phyloP scores from a whole-genome alignment of 305 asterid genomes.

The Rubia occidens region DNA sequence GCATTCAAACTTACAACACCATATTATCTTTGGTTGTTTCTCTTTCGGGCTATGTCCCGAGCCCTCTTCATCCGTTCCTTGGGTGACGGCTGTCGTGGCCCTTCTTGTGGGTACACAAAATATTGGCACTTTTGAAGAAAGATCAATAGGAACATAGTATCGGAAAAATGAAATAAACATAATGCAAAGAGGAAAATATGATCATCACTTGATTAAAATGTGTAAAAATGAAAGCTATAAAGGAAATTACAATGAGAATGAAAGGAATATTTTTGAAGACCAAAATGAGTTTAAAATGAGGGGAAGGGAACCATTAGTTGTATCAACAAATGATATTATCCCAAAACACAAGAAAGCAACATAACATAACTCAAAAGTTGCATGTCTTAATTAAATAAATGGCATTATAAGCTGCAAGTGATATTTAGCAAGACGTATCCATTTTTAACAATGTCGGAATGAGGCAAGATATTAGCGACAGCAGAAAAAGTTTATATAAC shows the following conservation, averaged over 20 bases:
- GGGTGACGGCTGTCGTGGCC: constrained; percentile 70
- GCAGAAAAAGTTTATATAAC: not conserved
- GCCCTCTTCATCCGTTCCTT: constrained; percentile 90
- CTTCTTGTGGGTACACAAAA: constrained; percentile 82
- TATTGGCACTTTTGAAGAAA: constrained; percentile 59
- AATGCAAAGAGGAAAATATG: not conserved
- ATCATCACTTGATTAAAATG: not conserved
- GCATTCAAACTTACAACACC: constrained; percentile 10
- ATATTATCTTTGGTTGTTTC: constrained; percentile 21
- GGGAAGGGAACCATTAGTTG: not conserved
- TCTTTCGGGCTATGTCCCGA: constrained; percentile 61
- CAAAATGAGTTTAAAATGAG: not conserved
- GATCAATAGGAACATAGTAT: constrained; percentile 1
- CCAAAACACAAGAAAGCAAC: not conserved
- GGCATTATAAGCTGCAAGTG: not conserved
- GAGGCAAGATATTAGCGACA: not conserved
- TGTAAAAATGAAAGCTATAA: not conserved
- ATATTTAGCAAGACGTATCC: not conserved
- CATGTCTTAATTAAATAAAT: not conserved
- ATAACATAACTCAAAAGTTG: not conserved
- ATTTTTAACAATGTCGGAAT: not conserved
- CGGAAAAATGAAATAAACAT: not conserved
- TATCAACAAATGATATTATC: not conserved
- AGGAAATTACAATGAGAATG: not conserved
- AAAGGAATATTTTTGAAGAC: not conserved